A percentile compares a stretch with the other conserved stretches of the same genome.
Evolutionary conservation across 129 eudicot species (phyloP).

Genomic region (Scalesia atractyloides): DNA sequence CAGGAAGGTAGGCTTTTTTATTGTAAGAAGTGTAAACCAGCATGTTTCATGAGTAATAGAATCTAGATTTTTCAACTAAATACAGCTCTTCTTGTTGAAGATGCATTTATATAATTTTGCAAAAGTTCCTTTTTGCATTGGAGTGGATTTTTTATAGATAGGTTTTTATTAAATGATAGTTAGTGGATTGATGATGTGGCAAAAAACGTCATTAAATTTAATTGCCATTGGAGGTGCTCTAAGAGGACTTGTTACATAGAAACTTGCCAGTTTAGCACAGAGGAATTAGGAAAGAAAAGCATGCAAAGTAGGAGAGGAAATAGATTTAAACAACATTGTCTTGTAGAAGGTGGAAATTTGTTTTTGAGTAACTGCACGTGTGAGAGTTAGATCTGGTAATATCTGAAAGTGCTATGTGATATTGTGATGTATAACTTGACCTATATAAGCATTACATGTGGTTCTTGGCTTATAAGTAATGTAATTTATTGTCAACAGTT

Average conservation of each 20-base stretch:
- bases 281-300: slow-evolving; percentile 1
- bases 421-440: slow-evolving; percentile 13
- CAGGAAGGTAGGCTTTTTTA: slow-evolving; percentile 62
- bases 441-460: not conserved
- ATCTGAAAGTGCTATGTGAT: slow-evolving; percentile 4
- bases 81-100: slow-evolving; percentile 4
- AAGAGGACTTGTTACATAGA: not conserved
- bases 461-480: not conserved
- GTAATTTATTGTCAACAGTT: not conserved
- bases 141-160: not conserved
- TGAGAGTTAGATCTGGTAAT: slow-evolving; percentile 14
- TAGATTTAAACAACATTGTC: slow-evolving; percentile 13
- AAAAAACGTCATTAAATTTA: not conserved
- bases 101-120: not conserved
- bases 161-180: not conserved
- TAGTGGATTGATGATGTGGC: not conserved
- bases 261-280: not conserved
- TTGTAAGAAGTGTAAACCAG: slow-evolving; percentile 1
- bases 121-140: not conserved
- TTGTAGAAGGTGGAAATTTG: not conserved
- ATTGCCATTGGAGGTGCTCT: not conserved
- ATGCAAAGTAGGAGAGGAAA: slow-evolving; percentile 11
- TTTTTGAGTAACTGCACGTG: slow-evolving; percentile 12
- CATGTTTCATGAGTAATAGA: slow-evolving; percentile 11
- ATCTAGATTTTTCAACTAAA: slow-evolving; percentile 14